These are phyloP conservation scores for Mortierella sp. DNA, from an alignment of 371 early-diverging fungal species.

Conservation along the genomic window DNA sequence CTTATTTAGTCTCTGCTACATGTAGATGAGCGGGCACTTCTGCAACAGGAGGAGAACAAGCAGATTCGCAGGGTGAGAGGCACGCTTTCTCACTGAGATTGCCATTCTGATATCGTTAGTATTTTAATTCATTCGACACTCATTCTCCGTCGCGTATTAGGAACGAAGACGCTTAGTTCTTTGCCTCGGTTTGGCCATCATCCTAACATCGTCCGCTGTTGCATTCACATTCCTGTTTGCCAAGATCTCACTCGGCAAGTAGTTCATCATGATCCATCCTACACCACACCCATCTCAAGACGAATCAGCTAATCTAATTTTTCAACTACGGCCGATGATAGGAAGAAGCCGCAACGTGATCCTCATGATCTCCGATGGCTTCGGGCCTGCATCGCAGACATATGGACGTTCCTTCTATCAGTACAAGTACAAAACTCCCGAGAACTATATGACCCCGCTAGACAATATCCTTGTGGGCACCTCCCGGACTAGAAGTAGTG, in stretches of 20 bases:
- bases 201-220: slow-evolving; percentile 44
- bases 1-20: neutral
- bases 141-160: slow-evolving; percentile 15
- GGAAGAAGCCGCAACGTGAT: slow-evolving; percentile 77
- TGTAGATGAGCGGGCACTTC: slow-evolving; percentile 28
- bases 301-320: too few species aligned
- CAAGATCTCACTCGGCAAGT: slow-evolving; percentile 32
- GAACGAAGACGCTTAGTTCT: slow-evolving; percentile 39
- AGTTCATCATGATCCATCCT: neutral
- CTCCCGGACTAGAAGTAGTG: slow-evolving; percentile 86
- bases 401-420: slow-evolving; percentile 84
- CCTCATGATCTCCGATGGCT: slow-evolving; percentile 94
- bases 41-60: slow-evolving; percentile 39
- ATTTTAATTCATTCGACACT: too few species aligned
- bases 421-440: slow-evolving; percentile 62
- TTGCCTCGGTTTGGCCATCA: slow-evolving; percentile 33
- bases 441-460: slow-evolving; percentile 66
- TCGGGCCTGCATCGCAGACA: slow-evolving; percentile 95
- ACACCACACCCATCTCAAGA: neutral
- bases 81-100: neutral
- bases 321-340: too few species aligned
- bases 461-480: slow-evolving; percentile 89
- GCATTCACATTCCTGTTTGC: slow-evolving; percentile 45
- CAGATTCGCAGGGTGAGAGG: slow-evolving; percentile 37
- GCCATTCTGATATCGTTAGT: neutral